Evolutionary conservation across 345 rosid genomes (phyloP).

Genomic region (Garcia nutans): DNA sequence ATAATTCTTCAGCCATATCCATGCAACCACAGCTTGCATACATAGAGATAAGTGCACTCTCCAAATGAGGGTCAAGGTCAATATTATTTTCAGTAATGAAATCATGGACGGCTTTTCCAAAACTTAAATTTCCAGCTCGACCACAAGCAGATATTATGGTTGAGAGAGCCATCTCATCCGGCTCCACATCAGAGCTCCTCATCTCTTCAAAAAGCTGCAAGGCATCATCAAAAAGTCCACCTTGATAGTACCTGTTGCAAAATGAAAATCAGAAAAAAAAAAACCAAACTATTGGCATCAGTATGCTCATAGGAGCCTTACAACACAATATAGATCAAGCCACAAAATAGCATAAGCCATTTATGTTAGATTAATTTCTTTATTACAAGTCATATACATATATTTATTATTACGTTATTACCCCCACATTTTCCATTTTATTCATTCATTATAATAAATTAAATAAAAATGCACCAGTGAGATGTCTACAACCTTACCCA

Average conservation of each 20-base stretch:
- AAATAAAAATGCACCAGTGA: not conserved
- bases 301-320: no score
- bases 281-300: no score
- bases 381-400: no score
- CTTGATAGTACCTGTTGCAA: slow-evolving; percentile 45
- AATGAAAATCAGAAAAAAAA: not conserved
- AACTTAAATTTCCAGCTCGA: slow-evolving; percentile 39
- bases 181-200: slow-evolving; percentile 43
- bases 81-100: slow-evolving; percentile 41
- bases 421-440: no score
- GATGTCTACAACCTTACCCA: slow-evolving; percentile 38
- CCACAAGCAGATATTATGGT: slow-evolving; percentile 53
- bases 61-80: slow-evolving; percentile 40
- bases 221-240: slow-evolving; percentile 45
- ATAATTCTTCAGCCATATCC: slow-evolving; percentile 44
- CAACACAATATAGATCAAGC: no score
- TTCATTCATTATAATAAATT: no score
- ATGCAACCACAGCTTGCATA: slow-evolving; percentile 48
- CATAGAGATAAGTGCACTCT: slow-evolving; percentile 47
- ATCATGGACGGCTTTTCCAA: slow-evolving; percentile 47
- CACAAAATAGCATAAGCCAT: no score
- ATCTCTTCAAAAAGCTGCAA: slow-evolving; percentile 68
- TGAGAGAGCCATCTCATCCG: slow-evolving; percentile 48
- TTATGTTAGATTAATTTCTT: no score
- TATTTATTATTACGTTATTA: no score